Evolutionary conservation across 768 basidiomycete genomes (phyloP), one percentile per base, ranked within the genome.

Genomic region (Boletus eberwhitei): DNA sequence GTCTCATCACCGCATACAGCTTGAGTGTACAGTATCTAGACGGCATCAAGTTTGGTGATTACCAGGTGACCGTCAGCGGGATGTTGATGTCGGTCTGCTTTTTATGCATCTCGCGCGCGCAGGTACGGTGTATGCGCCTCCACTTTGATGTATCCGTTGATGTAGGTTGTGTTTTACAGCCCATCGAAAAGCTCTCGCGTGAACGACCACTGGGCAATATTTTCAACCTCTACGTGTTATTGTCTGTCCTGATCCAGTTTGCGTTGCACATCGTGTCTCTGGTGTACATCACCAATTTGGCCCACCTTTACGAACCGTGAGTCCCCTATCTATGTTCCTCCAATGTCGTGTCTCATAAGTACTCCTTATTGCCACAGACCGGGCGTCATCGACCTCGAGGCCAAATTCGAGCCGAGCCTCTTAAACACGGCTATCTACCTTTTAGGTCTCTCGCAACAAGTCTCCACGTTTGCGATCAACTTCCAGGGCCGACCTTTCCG

Each of bases 401-500:
- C 95, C 50, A 95, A 97, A 69, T 99, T 97, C 63, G 92, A 93
- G 68, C 96, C 97, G 0, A 91, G 86, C 59, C 75, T 99, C 45
- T 77, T 99, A 54, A 99, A 98, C 77, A 96, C 95, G 3, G 93
- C 94, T 39, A 96, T 99, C 64, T 99, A 95, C 74, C 84, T 98
- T 29, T 79, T 99, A 48, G 89, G 95, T 50, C 80, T 98, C 36
- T 95, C 92, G 2, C 96, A 99, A 69, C 97, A 99, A 71, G 96
- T 99, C 2, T 98, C 96, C 8, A 98, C 97, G 0, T 98, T 99
- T 65, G 87, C 94, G 4, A 93, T 98, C 75, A 99, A 99, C 76
- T 99, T 95, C 82, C 93, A 94, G 77, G 97, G 97, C 9, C 88
- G 97, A 35, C 97, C 97, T 0, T 99, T 98, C 86, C 87, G 97